Base-by-base conservation (phyloP, 2,329 filamentous ascomycete species). In the Cytospora piceae region DNA sequence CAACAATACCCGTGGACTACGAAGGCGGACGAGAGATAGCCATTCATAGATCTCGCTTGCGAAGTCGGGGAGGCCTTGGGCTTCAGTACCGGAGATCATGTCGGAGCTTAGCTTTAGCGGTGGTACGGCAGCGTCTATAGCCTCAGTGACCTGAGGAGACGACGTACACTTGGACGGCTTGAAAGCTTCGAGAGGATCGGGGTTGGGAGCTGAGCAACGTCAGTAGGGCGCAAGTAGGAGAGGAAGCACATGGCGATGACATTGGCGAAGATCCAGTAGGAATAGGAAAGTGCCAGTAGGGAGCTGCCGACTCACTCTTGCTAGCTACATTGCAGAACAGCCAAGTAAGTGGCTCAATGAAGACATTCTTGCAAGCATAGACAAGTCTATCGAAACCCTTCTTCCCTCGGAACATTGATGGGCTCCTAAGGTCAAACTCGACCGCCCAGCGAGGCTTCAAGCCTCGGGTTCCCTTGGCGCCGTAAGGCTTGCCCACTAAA, bases 351-450 rank as follows among this genome's bases (percentile, higher is more conserved):
- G 89, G 86, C 54, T 82, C 78, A 58, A 84, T 86, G 27, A 97
- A 81, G 27, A 92, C 92, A 69, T 93, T 92, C 71, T 90, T 89
- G 75, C 89, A 93, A 17, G 93, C 92, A 82, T 91, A 91, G 8
- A 89, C 75, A 17, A 97, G 80, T 55, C 92, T 83, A 68, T 94
- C 89, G 72, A 96, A 97, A 0, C 88, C 90, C 69, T 90, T 93
- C 75, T 93, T 95, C 4, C 93, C 93, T 62, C 88, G 89, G 9
- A 92, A 76, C 92, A 97, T 97, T 0, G 88, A 88, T 0, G 88
- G 85, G 6, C 83, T 81, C 22, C 89, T 85, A 32, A 99, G 83
- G 67, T 98, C 89, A 59, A 90, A 82, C 71, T 94, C 87, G 55
- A 98, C 85, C 32, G 89, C 75, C 84, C 91, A 98, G 77, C 92